These are phyloP conservation scores for Fusarium humuli DNA, from an alignment of 2,329 filamentous ascomycete genomes.

Conservation along the genomic window DNA sequence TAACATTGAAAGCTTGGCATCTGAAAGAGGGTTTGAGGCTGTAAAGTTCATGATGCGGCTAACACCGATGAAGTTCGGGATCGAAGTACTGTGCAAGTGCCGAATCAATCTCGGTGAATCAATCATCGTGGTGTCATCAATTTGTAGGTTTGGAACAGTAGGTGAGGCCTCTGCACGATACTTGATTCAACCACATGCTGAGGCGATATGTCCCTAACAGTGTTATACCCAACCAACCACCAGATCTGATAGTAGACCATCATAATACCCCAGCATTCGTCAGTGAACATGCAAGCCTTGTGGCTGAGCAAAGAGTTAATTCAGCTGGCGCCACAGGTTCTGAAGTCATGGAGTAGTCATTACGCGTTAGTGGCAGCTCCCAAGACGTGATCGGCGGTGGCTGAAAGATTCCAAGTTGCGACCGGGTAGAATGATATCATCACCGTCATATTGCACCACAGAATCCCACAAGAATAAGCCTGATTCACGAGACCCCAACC, in stretches of 20 bases:
- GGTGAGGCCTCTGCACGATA: background rate
- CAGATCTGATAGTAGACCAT: background rate
- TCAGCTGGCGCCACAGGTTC: conserved; percentile 17
- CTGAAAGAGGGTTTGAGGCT: background rate
- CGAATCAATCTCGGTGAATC: background rate
- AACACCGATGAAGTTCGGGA: background rate
- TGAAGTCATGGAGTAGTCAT: conserved; percentile 33
- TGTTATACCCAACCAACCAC: accelerated
- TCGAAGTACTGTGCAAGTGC: background rate
- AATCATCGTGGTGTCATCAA: background rate
- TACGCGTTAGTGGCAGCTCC: conserved; percentile 33
- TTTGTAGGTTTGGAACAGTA: background rate
- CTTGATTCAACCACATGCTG: background rate
- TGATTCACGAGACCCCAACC: conserved; percentile 14
- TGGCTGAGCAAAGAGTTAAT: conserved; percentile 3
- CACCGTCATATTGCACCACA: conserved; percentile 22
- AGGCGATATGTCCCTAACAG: background rate
- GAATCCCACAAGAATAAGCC: conserved; percentile 16
- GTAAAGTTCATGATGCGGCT: background rate
- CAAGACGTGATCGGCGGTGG: conserved; percentile 26
- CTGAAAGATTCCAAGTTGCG: conserved; percentile 23
- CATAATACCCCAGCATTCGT: background rate
- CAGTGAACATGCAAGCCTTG: background rate
- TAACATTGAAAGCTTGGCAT: background rate
- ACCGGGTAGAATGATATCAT: conserved; percentile 32